phyloP scores from a whole-genome alignment of 2,329 filamentous ascomycete genomes.

The Dactylella cylindrospora region DNA sequence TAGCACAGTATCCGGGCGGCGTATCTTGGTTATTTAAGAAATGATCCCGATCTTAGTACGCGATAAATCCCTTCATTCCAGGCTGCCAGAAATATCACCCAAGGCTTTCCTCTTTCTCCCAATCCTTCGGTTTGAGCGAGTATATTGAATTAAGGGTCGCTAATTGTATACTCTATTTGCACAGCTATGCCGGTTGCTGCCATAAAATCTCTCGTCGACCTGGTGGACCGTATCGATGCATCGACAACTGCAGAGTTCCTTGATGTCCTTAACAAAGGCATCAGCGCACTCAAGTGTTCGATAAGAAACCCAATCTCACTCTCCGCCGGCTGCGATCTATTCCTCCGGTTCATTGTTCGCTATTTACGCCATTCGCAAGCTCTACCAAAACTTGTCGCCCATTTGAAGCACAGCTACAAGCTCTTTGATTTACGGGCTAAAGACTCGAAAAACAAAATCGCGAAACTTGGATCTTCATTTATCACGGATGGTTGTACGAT shows the following conservation, averaged over 20 bases:
- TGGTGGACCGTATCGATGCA: constrained; percentile 75
- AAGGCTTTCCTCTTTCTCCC: no score
- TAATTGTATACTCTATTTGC: neutral
- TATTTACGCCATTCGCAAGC: constrained; percentile 32
- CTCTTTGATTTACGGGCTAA: constrained; percentile 86
- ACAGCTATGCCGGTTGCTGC: constrained; percentile 95
- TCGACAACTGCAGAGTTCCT: constrained; percentile 93
- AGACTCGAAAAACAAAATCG: constrained; percentile 79
- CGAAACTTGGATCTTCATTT: constrained; percentile 73
- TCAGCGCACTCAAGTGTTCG: constrained; percentile 71
- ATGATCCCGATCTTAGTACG: constrained; percentile 35
- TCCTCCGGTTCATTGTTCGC: constrained; percentile 85
- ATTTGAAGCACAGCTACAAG: constrained; percentile 77
- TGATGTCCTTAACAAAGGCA: constrained; percentile 76
- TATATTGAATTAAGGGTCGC: no score
- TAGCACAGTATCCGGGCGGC: constrained; percentile 30
- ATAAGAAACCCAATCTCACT: constrained; percentile 88
- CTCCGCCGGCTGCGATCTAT: constrained; percentile 90
- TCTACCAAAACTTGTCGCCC: constrained; percentile 52
- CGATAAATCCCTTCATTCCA: neutral
- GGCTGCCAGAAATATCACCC: neutral
- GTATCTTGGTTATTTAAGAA: constrained; percentile 28
- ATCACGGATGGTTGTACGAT: constrained; percentile 76
- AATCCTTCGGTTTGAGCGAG: no score
- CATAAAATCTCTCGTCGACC: constrained; percentile 84